A percentile compares a stretch with the other conserved stretches of the same genome.
These are phyloP conservation scores for Monosporascus cannonballus DNA, from an alignment of 2,329 filamentous ascomycete genomes.

Conservation along the genomic window DNA sequence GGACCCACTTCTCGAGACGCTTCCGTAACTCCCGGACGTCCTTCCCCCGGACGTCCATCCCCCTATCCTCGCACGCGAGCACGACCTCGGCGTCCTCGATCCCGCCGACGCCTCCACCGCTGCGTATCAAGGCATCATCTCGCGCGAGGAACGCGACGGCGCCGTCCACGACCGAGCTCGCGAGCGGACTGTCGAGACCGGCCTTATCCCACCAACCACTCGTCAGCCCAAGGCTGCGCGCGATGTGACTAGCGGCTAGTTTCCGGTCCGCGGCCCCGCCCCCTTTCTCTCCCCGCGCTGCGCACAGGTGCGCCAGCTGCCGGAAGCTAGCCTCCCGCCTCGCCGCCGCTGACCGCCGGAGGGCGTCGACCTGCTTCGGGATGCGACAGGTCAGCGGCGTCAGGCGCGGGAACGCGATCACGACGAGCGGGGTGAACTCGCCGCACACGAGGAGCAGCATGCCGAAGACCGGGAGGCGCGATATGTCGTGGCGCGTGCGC, in stretches of 20 bases:
- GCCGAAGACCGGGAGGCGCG: slow-evolving; percentile 73
- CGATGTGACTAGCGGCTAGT: slow-evolving; percentile 17
- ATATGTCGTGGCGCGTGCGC: slow-evolving; percentile 64
- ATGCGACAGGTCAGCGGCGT: slow-evolving; percentile 81
- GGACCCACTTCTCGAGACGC: slow-evolving; percentile 42
- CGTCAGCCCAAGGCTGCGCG: slow-evolving; percentile 30
- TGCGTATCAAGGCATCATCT: slow-evolving; percentile 65
- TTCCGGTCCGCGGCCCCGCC: neutral
- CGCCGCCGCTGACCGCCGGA: slow-evolving; percentile 46
- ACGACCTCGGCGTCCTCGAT: slow-evolving; percentile 59
- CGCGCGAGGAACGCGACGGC: slow-evolving; percentile 56
- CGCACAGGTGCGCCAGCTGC: slow-evolving; percentile 21
- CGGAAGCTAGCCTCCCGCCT: slow-evolving; percentile 44
- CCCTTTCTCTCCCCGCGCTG: neutral
- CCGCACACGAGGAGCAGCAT: slow-evolving; percentile 72
- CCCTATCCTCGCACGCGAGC: slow-evolving; percentile 66
- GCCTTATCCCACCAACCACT: slow-evolving; percentile 44
- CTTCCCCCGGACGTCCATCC: slow-evolving; percentile 50
- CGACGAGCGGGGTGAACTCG: slow-evolving; percentile 78
- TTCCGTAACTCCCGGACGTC: slow-evolving; percentile 51
- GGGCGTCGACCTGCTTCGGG: slow-evolving; percentile 62
- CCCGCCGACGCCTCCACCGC: slow-evolving; percentile 52
- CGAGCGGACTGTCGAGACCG: slow-evolving; percentile 47
- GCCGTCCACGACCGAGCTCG: slow-evolving; percentile 42
- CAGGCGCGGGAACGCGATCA: slow-evolving; percentile 61